Base-by-base conservation (phyloP, 176 grass and related monocot genomes). In the Thinopyrum elongatum region DNA sequence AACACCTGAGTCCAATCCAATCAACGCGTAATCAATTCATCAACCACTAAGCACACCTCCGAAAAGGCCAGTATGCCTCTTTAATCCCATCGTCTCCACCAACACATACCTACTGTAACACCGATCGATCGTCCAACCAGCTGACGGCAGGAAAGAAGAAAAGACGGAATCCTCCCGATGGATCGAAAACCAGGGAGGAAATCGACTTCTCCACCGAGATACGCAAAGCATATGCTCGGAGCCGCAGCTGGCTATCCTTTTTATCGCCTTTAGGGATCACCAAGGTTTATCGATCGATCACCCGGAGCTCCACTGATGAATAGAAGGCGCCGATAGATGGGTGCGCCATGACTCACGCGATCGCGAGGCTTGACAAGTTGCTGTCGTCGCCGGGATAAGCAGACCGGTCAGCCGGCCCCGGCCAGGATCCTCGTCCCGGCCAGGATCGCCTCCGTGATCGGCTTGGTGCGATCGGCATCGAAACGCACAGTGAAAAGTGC, bases 141-240 rank as follows among this genome's bases (percentile, higher is more conserved):
- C 65, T 11, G 25, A 29, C 16, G 1, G 11, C n/a, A 73, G 70
- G 46, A 49, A 26, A 73, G n/a, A 25, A 14, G 2, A 49, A 12
- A 42, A 71, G 22, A n/a, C 77, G 7, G 23, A 79, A 80, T 80
- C 70, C 58, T 27, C 23, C 8, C n/a, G 11, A 72, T 72, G 2
- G 69, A 72, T 41, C 6, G 16, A 17, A 38, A 64, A 10, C 23
- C 60, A 80, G 4, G 61, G 36, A 23, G 10, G 78, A 41, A 42
- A 80, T 30, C 21, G 51, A 7, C 59, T 77, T 47, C 27, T 72
- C 84, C 84, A 71, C 84, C 21, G 21, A 49, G 77, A 80, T 64
- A 80, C 64, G 72, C 72, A 29, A 51, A 75, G 72, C 71, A 74
- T 16, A 71, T 74, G 72, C 41, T 49, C 72, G 53, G 19, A 19